Percentiles rank a stretch among this genome's conserved stretches.
These are phyloP conservation scores for Solanum appendiculatum DNA, from an alignment of 257 asterid genomes.

Conservation along the genomic window DNA sequence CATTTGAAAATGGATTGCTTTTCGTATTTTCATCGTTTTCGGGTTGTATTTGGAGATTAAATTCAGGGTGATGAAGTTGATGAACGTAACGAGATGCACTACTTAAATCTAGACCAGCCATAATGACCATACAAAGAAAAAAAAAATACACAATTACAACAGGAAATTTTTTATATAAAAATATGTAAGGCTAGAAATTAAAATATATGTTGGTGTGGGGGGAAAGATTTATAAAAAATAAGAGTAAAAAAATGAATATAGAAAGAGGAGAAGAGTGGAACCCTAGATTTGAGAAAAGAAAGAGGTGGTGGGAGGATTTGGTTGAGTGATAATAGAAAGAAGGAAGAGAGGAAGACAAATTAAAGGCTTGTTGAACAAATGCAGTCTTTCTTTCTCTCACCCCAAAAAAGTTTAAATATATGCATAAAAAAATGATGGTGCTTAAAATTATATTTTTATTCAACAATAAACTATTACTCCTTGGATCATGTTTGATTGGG, in stretches of 20 bases:
- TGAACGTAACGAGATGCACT: slow-evolving; percentile 51
- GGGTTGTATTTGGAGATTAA: slow-evolving; percentile 34
- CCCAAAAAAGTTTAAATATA: neutral
- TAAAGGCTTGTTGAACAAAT: neutral
- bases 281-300: slow-evolving; percentile 5
- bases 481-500: too few relatives aligned
- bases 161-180: neutral
- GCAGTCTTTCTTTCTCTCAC: neutral
- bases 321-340: neutral
- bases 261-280: neutral
- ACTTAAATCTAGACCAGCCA: slow-evolving; percentile 82
- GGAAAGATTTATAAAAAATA: neutral
- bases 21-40: slow-evolving; percentile 24
- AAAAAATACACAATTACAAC: neutral
- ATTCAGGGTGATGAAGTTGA: slow-evolving; percentile 46
- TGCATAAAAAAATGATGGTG: neutral
- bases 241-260: neutral
- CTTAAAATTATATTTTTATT: neutral
- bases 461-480: neutral
- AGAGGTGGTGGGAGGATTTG: neutral
- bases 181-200: neutral
- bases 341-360: neutral
- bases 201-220: neutral
- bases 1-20: slow-evolving; percentile 25
- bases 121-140: slow-evolving; percentile 15